Percentiles rank a stretch among this genome's conserved stretches.
Conservation (phyloP, 2,329 filamentous ascomycete species). For the Teratosphaeria pseudoeucalypti region DNA sequence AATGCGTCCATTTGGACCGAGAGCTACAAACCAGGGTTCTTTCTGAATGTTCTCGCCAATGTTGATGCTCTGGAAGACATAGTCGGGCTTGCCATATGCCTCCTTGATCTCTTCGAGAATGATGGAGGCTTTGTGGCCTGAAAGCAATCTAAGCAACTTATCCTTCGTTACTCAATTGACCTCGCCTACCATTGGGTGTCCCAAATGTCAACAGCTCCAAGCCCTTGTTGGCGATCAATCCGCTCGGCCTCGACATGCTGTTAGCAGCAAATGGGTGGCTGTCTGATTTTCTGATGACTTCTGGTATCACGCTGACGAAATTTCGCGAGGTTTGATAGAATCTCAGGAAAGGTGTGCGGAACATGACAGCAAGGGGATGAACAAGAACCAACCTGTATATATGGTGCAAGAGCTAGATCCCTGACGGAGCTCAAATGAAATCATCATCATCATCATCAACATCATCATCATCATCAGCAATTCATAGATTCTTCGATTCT, state of each 20-base stretch:
- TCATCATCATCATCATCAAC: not conserved
- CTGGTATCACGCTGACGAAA: constrained; percentile 10
- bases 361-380: constrained; percentile 13
- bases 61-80: constrained; percentile 49
- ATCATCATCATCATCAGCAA: too few relatives aligned
- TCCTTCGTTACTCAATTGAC: not conserved
- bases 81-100: constrained; percentile 49
- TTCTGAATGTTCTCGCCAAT: constrained; percentile 56
- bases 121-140: constrained; percentile 44
- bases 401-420: not conserved
- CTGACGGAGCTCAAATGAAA: not conserved
- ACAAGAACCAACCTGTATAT: constrained; percentile 9
- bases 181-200: constrained; percentile 31
- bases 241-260: constrained; percentile 37
- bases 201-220: constrained; percentile 54
- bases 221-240: constrained; percentile 51
- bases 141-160: not conserved
- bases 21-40: constrained; percentile 53
- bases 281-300: constrained; percentile 4
- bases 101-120: constrained; percentile 56
- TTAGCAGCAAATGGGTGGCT: not conserved
- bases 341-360: constrained; percentile 15
- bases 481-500: too few relatives aligned
- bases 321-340: constrained; percentile 18
- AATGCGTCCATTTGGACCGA: constrained; percentile 56